Evolutionary conservation across 495 filamentous ascomycete genomes (phyloP), one percentile per base, ranked within the genome.

Genomic region (Aspergillus bridgeri): DNA sequence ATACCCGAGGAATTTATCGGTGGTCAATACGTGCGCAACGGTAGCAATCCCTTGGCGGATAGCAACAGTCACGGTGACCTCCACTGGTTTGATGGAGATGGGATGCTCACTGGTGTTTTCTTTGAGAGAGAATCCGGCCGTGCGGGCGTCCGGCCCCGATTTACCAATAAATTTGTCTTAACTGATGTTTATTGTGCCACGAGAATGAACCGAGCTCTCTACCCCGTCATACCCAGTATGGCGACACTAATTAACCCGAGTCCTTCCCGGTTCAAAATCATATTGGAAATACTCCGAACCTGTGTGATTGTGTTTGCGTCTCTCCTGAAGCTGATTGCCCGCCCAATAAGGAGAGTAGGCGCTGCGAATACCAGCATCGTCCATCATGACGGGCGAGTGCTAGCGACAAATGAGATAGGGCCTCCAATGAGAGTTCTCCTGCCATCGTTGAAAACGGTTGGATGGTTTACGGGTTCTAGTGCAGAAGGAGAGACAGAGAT

Each of bases 21-120:
- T 1, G 85, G 85, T 1, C 76, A 88, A 64, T 89, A 88, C 60
- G 78, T 89, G 17, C 78, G 86, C n/a, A 88, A 88, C 69, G 85
- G 86, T 52, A 80, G 79, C 43, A 89, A 89, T 63, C 84, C 86
- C 7, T 69, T 87, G n/a, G 82, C 86, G 52, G 69, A 81, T n/a
- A 75, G 82, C 54, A 60, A 79, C 21, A 70, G 70, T 29, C 76
- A 33, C 29, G 29, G 83, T 51, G 77, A 83, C 57, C 75, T 80
- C 21, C 85, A 89, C 59, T 87, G 84, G 84, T 88, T 89, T 58
- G 86, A 88, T 59, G 86, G 86, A 48, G 86, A 88, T 69, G 86
- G 85, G 1, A 88, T 89, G 85, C 79, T 88, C 3, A 78, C 80
- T 21, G 86, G 86, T 15, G 83, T 89, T 0, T 70, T 72, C 8